phyloP scores from a whole-genome alignment of 345 rosid genomes.

The Psidium guajava region DNA sequence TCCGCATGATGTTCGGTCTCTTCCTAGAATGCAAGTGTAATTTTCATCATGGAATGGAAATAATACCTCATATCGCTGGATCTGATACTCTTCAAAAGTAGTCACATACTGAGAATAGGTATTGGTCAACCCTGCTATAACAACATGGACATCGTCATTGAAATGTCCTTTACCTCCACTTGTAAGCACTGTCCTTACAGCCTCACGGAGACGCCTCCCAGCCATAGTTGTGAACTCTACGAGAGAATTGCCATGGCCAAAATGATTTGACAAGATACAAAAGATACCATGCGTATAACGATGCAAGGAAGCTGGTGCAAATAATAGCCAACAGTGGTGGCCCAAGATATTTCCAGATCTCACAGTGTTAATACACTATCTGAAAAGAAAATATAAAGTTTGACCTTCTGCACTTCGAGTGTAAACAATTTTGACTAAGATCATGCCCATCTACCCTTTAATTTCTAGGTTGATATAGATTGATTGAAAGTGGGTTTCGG shows the following conservation, averaged over 20 bases:
- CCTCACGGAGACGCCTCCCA: constrained; percentile 97
- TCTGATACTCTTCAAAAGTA: constrained; percentile 84
- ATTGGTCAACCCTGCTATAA: constrained; percentile 91
- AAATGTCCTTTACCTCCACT: constrained; percentile 35
- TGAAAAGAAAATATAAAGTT: background rate
- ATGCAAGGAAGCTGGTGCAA: background rate
- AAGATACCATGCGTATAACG: background rate
- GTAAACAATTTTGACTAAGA: background rate
- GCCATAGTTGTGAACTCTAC: constrained; percentile 98
- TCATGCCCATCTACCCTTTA: background rate
- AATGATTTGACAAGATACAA: background rate
- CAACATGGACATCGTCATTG: constrained; percentile 45
- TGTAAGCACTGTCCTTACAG: constrained; percentile 61
- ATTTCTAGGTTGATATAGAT: background rate
- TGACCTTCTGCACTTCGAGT: background rate
- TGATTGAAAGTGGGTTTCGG: background rate
- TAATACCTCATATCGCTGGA: constrained; percentile 91
- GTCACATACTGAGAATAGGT: constrained; percentile 90
- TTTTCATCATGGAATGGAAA: background rate
- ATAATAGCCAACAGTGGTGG: background rate
- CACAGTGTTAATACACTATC: background rate
- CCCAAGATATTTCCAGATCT: background rate
- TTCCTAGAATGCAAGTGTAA: background rate
- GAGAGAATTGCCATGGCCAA: background rate
- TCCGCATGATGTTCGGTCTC: background rate